These are phyloP conservation scores for Saitozyma sp. DNA, from an alignment of 768 basidiomycete genomes.

Conservation along the genomic window DNA sequence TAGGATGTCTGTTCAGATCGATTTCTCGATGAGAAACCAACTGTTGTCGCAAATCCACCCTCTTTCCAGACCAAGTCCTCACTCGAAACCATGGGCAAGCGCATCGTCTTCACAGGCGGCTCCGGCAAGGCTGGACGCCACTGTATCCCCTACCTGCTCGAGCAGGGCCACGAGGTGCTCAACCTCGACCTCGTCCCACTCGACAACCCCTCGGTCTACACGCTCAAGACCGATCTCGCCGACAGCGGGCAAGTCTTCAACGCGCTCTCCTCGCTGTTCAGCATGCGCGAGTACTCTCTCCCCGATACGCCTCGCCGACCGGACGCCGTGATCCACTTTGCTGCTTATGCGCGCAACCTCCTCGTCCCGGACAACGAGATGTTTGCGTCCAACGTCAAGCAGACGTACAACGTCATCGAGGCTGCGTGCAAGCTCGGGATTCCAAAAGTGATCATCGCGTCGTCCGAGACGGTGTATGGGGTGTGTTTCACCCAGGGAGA, in stretches of 20 bases:
- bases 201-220: slow-evolving; percentile 41
- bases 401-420: slow-evolving; percentile 51
- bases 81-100: slow-evolving; percentile 11
- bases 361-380: slow-evolving; percentile 46
- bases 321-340: slow-evolving; percentile 48
- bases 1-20: no score
- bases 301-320: slow-evolving; percentile 16
- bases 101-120: slow-evolving; percentile 50
- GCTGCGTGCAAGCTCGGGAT: slow-evolving; percentile 48
- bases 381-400: slow-evolving; percentile 38
- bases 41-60: neutral
- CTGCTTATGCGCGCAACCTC: slow-evolving; percentile 47
- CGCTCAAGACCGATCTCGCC: slow-evolving; percentile 48
- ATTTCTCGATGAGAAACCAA: no score
- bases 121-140: slow-evolving; percentile 49
- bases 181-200: slow-evolving; percentile 48
- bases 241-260: slow-evolving; percentile 51
- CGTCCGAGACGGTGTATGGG: slow-evolving; percentile 45
- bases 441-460: slow-evolving; percentile 46
- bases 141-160: slow-evolving; percentile 47
- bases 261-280: slow-evolving; percentile 42
- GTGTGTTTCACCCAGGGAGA: slow-evolving; percentile 51
- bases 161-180: slow-evolving; percentile 45
- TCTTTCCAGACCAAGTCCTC: neutral
- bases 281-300: slow-evolving; percentile 39